Percentiles rank a stretch among this genome's conserved stretches.
phyloP scores from a whole-genome alignment of 108 stramenopile species.

The Stephanodiscus minutulus region DNA sequence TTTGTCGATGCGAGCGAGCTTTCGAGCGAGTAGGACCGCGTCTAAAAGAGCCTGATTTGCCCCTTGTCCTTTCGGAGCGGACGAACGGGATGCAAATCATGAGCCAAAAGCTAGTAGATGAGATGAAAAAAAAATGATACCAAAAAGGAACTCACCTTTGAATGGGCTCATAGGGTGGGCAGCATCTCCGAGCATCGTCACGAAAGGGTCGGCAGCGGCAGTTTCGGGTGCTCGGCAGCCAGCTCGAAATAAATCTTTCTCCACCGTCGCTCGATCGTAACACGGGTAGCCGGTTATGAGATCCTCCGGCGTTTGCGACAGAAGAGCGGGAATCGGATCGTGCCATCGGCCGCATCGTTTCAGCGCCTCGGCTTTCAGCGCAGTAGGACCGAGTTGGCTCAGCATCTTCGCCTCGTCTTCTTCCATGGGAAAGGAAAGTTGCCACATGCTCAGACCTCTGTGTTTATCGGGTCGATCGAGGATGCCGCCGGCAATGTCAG shows the following conservation, averaged over 20 bases:
- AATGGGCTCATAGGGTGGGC: slow-evolving; percentile 89
- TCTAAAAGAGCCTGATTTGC: slow-evolving; percentile 86
- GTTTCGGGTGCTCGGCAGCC: slow-evolving; percentile 15
- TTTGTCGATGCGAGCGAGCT: slow-evolving; percentile 28
- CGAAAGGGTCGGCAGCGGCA: slow-evolving; percentile 15
- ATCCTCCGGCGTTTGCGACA: slow-evolving; percentile 52
- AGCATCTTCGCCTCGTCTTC: slow-evolving; percentile 59
- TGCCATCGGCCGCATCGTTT: slow-evolving; percentile 69
- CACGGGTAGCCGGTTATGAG: slow-evolving; percentile 87
- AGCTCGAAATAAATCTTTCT: slow-evolving; percentile 31
- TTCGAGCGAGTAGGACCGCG: slow-evolving; percentile 66
- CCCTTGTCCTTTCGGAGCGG: slow-evolving; percentile 65
- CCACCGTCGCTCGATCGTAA: slow-evolving; percentile 74
- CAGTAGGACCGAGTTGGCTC: slow-evolving; percentile 48
- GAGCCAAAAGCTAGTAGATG: background rate
- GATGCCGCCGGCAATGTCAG: slow-evolving; percentile 2
- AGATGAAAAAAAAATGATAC: background rate
- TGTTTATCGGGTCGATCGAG: background rate
- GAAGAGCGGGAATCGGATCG: slow-evolving; percentile 62
- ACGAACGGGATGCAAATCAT: background rate
- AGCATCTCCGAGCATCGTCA: slow-evolving; percentile 81
- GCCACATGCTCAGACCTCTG: slow-evolving; percentile 81
- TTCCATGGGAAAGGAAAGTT: slow-evolving; percentile 77
- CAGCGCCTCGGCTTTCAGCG: slow-evolving; percentile 66
- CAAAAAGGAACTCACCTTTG: slow-evolving; percentile 39